These are phyloP conservation scores for Rehmannia glutinosa DNA, from an alignment of 257 asterid genomes.

Conservation along the genomic window DNA sequence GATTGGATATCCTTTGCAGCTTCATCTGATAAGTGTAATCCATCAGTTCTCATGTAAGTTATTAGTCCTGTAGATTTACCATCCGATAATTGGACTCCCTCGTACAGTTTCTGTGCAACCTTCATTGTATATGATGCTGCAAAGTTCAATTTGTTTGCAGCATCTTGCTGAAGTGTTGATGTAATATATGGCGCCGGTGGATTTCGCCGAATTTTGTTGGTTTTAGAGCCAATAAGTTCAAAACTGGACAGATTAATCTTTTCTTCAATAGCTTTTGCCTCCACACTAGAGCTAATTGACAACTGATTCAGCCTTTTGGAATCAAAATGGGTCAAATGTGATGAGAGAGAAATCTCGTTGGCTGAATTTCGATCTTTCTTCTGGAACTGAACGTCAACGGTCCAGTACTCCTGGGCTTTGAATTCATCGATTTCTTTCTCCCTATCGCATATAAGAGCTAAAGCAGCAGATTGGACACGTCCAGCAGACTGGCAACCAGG, in stretches of 20 bases:
- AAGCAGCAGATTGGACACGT: constrained; percentile 94
- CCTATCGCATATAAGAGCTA: constrained; percentile 82
- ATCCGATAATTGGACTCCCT: constrained; percentile 72
- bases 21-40: constrained; percentile 77
- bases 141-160: constrained; percentile 77
- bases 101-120: constrained; percentile 89
- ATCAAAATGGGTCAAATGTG: constrained; percentile 57
- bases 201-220: constrained; percentile 51
- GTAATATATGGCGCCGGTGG: constrained; percentile 84
- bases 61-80: constrained; percentile 75
- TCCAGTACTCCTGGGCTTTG: constrained; percentile 83
- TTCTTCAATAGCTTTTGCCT: constrained; percentile 58
- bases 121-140: constrained; percentile 72
- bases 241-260: constrained; percentile 49
- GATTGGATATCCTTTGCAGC: constrained; percentile 72
- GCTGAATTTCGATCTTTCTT: constrained; percentile 26
- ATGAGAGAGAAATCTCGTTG: constrained; percentile 30
- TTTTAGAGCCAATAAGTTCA: constrained; percentile 49
- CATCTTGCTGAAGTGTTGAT: constrained; percentile 95
- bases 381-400: constrained; percentile 50
- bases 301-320: constrained; percentile 51
- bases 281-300: constrained; percentile 49
- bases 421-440: constrained; percentile 81
- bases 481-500: constrained; percentile 99
- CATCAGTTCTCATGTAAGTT: constrained; percentile 96